Percentiles rank a stretch among this genome's conserved stretches.
Evolutionary conservation across 495 filamentous ascomycete genomes (phyloP).

Genomic region (Delitschia confertaspora): DNA sequence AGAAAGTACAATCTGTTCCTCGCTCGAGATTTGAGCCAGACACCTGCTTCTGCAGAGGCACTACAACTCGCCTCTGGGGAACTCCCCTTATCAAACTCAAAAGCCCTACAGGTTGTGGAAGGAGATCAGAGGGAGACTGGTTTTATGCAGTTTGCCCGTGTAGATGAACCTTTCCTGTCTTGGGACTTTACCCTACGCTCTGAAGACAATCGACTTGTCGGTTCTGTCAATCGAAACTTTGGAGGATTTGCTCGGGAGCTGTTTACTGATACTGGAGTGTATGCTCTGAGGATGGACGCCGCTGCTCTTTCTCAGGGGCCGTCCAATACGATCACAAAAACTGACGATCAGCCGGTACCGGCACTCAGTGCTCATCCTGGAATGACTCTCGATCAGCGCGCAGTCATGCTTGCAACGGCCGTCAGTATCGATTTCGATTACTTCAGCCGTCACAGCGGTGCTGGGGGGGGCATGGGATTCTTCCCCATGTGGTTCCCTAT

Average conservation of each 20-base stretch:
- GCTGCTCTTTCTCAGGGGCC: conserved; percentile 41
- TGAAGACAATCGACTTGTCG: conserved; percentile 36
- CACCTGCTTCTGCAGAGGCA: conserved; percentile 26
- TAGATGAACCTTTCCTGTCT: conserved; percentile 38
- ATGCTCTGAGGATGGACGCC: conserved; percentile 61
- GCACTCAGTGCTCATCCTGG: conserved; percentile 30
- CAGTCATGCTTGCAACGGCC: conserved; percentile 63
- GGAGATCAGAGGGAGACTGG: conserved; percentile 35
- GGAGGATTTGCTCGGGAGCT: conserved; percentile 60
- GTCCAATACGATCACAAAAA: conserved; percentile 36
- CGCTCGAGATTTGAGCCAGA: conserved; percentile 27
- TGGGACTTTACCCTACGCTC: conserved; percentile 37
- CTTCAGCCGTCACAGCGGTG: conserved; percentile 52
- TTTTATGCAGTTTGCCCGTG: conserved; percentile 56
- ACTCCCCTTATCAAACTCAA: conserved; percentile 42
- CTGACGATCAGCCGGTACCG: background rate
- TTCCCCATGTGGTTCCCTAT: conserved; percentile 52
- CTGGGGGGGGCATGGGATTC: conserved; percentile 42
- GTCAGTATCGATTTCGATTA: conserved; percentile 67
- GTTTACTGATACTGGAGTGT: conserved; percentile 65
- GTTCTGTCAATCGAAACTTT: conserved; percentile 61
- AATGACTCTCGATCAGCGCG: conserved; percentile 64
- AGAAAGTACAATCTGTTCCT: conserved; percentile 63
- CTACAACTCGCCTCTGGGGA: conserved; percentile 38
- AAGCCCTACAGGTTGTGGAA: conserved; percentile 40